phyloP scores from a whole-genome alignment of 2,329 filamentous ascomycete species.

The Fusarium sterilihyphosum region DNA sequence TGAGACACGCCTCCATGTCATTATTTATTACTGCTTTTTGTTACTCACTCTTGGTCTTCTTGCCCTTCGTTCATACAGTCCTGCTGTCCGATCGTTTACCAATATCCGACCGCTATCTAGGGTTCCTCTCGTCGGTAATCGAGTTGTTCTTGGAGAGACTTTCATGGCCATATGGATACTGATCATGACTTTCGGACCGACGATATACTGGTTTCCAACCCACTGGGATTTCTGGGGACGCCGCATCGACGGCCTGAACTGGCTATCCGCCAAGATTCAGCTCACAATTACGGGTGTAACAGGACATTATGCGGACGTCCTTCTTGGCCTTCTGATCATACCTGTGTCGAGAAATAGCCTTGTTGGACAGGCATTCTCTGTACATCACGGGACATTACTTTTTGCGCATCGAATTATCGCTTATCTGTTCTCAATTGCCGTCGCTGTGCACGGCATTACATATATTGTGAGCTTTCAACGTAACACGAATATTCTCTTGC shows the following conservation, averaged over 20 bases:
- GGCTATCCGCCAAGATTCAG: background rate
- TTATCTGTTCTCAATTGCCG: background rate
- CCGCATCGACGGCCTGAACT: background rate
- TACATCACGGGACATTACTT: background rate
- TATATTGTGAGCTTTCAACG: background rate
- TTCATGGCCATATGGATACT: background rate
- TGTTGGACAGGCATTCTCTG: background rate
- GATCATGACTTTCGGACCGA: background rate
- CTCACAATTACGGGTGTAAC: background rate
- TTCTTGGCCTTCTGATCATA: background rate
- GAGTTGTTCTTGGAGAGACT: background rate
- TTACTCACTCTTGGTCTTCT: rapidly evolving
- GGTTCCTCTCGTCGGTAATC: rapidly evolving
- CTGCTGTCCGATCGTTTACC: rapidly evolving
- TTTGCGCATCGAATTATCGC: background rate
- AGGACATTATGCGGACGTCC: too few relatives aligned
- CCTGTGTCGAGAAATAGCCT: background rate
- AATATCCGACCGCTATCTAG: background rate
- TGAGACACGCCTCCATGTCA: background rate
- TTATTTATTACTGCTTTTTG: background rate
- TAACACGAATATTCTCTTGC: too few relatives aligned
- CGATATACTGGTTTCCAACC: background rate
- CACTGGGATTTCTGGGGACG: background rate
- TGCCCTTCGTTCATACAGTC: background rate
- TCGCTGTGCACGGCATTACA: background rate